Conservation (phyloP, 495 filamentous ascomycete species). For the Pseudoneurospora amorphoporcata region DNA sequence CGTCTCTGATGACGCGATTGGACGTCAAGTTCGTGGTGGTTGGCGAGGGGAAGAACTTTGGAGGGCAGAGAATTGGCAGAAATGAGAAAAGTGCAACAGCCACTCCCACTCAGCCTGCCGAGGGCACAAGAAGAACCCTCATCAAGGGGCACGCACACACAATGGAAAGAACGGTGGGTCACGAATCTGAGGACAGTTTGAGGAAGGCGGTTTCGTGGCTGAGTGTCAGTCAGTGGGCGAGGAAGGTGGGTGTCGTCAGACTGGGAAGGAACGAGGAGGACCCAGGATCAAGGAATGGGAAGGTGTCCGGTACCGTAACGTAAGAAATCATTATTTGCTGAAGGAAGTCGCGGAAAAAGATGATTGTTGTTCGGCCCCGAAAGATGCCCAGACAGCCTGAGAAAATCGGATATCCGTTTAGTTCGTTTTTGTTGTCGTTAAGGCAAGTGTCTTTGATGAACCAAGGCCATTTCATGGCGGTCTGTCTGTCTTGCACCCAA, state of each 20-base stretch:
- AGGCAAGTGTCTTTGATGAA: not conserved
- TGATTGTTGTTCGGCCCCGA: not conserved
- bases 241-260: not conserved
- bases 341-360: not conserved
- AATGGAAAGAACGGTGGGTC: not conserved
- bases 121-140: not conserved
- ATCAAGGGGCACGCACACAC: not conserved
- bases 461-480: not conserved
- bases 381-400: not conserved
- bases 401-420: not conserved
- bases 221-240: not conserved
- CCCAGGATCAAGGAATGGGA: not conserved
- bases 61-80: not conserved
- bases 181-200: not conserved
- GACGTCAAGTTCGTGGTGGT: not conserved
- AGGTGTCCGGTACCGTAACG: not conserved
- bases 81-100: not conserved
- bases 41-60: not conserved
- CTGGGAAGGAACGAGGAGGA: not conserved
- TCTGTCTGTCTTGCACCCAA: not conserved
- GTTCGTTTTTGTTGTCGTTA: not conserved
- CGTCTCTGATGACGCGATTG: not conserved
- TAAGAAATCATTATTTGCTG: not conserved
- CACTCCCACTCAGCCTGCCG: not conserved
- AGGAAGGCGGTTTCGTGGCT: not conserved